Conservation (phyloP, 257 asterid genomes). For the Nyctanthes arbortristis region DNA sequence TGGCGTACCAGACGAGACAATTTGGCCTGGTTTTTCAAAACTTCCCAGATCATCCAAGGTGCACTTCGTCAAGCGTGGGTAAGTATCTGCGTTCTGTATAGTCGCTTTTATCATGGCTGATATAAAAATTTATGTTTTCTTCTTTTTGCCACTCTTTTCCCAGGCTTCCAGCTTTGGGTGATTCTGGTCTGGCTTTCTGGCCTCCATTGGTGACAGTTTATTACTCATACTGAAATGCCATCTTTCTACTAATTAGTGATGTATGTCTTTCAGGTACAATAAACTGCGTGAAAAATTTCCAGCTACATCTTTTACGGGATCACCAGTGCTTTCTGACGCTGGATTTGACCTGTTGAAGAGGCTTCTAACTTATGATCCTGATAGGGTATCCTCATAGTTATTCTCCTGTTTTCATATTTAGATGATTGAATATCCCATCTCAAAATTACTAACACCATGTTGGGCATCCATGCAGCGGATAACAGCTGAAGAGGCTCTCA, state of each 20-base stretch:
- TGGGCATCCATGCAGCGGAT: constrained; percentile 55
- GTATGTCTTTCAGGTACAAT: constrained; percentile 68
- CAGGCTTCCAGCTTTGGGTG: constrained; percentile 93
- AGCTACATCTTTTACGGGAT: constrained; percentile 64
- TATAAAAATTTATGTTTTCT: constrained; percentile 44
- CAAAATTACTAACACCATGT: constrained; percentile 11
- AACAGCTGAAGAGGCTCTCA: constrained; percentile 79
- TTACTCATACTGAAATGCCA: constrained; percentile 21
- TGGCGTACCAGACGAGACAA: constrained; percentile 87
- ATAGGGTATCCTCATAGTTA: constrained; percentile 48
- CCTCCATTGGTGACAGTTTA: constrained; percentile 50
- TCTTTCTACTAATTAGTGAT: constrained; percentile 50
- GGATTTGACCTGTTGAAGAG: constrained; percentile 84
- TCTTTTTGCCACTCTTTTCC: constrained; percentile 76
- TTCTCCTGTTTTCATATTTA: neutral
- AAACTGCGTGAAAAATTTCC: constrained; percentile 66
- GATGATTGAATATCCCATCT: constrained; percentile 2
- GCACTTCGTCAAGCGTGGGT: constrained; percentile 83
- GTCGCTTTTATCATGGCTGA: constrained; percentile 1
- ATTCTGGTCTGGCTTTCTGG: constrained; percentile 82
- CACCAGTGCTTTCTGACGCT: constrained; percentile 83
- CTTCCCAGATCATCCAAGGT: constrained; percentile 80
- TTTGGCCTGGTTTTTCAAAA: constrained; percentile 87
- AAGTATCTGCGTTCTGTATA: constrained; percentile 44
- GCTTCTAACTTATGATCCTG: constrained; percentile 82